These are phyloP conservation scores for Coemansia sp. DNA, from an alignment of 192 early-diverging fungal species.

Conservation along the genomic window DNA sequence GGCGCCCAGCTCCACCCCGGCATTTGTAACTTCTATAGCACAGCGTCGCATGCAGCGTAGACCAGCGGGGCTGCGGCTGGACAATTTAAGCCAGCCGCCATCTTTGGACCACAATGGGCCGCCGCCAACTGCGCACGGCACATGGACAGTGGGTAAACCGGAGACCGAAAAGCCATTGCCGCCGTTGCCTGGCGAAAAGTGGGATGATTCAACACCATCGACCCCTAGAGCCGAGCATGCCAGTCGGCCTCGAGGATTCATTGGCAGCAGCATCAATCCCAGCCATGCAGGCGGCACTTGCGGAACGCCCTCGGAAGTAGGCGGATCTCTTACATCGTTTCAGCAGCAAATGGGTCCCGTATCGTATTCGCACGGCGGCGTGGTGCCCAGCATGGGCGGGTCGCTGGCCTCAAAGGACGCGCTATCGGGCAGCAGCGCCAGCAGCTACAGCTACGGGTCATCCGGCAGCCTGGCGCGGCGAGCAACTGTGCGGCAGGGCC, in stretches of 20 bases:
- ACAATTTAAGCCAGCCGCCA: background rate
- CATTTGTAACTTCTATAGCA: constrained; percentile 25
- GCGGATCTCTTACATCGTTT: constrained; percentile 17
- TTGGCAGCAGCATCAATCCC: constrained; percentile 1
- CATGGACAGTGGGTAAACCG: constrained; percentile 20
- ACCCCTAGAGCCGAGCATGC: constrained; percentile 1
- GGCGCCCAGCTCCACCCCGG: background rate
- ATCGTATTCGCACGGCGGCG: constrained; percentile 2
- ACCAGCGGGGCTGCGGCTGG: constrained; percentile 39
- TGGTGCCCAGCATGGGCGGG: background rate
- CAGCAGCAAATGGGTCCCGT: constrained; percentile 9
- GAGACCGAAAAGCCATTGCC: background rate
- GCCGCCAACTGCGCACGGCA: constrained; percentile 31
- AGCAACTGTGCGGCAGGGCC: constrained; percentile 7
- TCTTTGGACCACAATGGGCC: constrained; percentile 11
- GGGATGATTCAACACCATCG: constrained; percentile 13
- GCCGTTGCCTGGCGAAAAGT: background rate
- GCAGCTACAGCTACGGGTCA: background rate
- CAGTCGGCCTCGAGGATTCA: constrained; percentile 3
- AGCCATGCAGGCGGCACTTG: background rate
- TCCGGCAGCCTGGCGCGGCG: constrained; percentile 19
- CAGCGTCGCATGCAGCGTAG: constrained; percentile 39
- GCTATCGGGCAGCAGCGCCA: background rate
- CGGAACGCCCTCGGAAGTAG: constrained; percentile 10
- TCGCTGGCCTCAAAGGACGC: background rate